Base-by-base conservation (phyloP, 202 grass and related monocot species). In the Bolboschoenoplectus hybrid region DNA sequence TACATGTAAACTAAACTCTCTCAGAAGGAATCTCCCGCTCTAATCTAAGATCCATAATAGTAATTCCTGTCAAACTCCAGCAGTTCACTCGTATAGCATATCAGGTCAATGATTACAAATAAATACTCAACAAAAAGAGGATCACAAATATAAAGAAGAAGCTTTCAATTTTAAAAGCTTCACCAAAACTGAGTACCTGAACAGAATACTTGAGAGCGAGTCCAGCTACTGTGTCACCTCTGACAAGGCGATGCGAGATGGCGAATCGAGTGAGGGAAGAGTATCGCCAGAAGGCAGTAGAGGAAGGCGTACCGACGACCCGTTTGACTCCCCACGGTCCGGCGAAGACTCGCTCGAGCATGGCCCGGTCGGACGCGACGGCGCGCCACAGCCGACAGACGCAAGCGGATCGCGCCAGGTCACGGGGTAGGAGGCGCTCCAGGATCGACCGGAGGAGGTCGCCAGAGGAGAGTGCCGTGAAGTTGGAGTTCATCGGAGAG, bases 201-300 rank as follows among this genome's bases (percentile, higher is more conserved):
- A 98, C 89, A 9, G 96, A 94, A 19, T 96, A 98, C 89, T 92
- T 98, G 82, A 98, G 86, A 49, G 93, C 96, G 46, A 98, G 47
- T 62, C 91, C 84, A 39, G 90, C 81, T 11, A 98, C 89, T 46
- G 87, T 92, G 80, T 98, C 96, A 1, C 90, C 84, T 69, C 87
- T 90, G 7, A 74, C 86, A 87, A 98, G 84, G 63, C 86, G 46
- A 80, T 96, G 93, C 50, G 96, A 95, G 58, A 95, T 90, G 65
- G 91, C 96, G 85, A 94, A 98, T 2, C 93, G 89, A 35, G 43
- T 77, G 74, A 95, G 86, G 11, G 88, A 79, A 32, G 90, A 81
- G 51, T 46, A 51, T 38, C 90, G 84, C 96, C 93, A 98, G 93
- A 98, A 98, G 85, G 90, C 85, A 56, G 80, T 66, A 70, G 90